Conservation (phyloP, 1,284 basidiomycete species). For the Paramarasmius palmivorus region DNA sequence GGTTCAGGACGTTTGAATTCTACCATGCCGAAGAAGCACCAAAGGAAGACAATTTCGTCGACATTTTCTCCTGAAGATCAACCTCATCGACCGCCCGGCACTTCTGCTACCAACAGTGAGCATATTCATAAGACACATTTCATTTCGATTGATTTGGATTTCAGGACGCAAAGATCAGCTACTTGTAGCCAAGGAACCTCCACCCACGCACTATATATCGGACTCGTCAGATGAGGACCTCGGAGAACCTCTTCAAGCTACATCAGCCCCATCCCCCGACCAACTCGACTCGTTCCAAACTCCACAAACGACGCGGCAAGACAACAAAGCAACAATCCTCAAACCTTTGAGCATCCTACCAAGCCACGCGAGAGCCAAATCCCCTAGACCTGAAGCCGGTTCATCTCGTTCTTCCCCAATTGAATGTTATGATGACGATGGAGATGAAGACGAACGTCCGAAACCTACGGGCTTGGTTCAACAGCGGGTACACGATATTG, state of each 20-base stretch:
- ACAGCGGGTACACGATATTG: background rate
- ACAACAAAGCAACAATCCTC: no score
- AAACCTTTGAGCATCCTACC: background rate
- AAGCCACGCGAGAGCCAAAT: background rate
- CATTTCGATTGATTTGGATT: no score
- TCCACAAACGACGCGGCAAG: no score
- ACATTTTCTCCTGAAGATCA: background rate
- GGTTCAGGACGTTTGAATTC: no score
- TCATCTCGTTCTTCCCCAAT: background rate
- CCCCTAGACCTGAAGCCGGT: background rate
- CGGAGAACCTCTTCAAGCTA: no score
- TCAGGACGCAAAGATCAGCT: no score
- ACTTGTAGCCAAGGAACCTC: no score
- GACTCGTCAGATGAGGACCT: no score
- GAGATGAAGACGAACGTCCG: background rate
- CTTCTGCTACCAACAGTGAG: background rate
- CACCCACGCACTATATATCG: no score
- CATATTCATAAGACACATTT: background rate
- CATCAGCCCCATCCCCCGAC: no score
- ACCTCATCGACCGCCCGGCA: background rate
- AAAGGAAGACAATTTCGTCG: background rate
- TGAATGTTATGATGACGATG: background rate
- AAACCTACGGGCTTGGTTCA: background rate
- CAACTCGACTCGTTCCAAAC: no score
- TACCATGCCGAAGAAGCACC: background rate